These are phyloP conservation scores for Austropuccinia psidii DNA, from an alignment of 1,284 basidiomycete genomes.

Conservation along the genomic window DNA sequence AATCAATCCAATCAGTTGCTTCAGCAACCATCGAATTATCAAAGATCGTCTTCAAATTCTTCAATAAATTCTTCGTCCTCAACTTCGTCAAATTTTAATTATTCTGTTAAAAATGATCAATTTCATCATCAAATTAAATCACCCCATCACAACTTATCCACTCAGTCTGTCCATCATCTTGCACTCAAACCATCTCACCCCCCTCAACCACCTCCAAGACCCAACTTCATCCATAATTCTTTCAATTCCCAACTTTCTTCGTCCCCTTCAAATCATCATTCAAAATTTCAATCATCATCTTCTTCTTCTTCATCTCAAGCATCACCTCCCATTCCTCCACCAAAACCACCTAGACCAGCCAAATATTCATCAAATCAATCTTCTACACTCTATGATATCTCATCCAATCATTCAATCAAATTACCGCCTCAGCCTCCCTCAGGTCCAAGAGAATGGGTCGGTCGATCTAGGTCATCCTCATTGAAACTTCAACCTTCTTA, in stretches of 20 bases:
- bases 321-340: background rate
- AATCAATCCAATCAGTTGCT: background rate
- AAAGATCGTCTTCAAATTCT: background rate
- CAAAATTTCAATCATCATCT: background rate
- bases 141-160: too few relatives aligned
- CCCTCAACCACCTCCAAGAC: background rate
- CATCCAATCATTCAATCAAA: background rate
- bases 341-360: background rate
- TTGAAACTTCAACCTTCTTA: background rate
- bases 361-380: background rate
- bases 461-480: background rate
- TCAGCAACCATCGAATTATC: background rate
- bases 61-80: background rate
- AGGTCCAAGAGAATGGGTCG: slow-evolving; percentile 20
- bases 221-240: too few relatives aligned
- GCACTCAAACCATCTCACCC: background rate
- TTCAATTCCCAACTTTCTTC: background rate
- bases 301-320: background rate
- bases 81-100: background rate
- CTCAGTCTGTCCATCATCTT: too few relatives aligned
- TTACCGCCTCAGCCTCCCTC: background rate
- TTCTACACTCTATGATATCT: background rate
- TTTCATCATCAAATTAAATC: too few relatives aligned
- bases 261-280: background rate
- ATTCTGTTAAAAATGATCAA: too few relatives aligned